Percentiles rank a stretch among this genome's conserved stretches.
Evolutionary conservation across 1,139 yeast genomes (phyloP).

Genomic region (Geotrichum histeridarum): DNA sequence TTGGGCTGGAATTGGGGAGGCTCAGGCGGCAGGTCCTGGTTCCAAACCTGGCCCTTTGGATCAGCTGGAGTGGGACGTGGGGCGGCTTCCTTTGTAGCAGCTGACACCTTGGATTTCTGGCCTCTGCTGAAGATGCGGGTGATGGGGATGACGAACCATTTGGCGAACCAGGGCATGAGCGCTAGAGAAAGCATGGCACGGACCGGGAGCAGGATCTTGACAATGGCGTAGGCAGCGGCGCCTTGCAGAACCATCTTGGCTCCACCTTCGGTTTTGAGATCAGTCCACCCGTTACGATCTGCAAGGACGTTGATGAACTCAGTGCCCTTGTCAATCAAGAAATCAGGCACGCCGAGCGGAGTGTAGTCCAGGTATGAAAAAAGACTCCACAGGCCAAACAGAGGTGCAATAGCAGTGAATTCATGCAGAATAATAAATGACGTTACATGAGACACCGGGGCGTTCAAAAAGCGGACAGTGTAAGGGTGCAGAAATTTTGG

Average conservation of each 20-base stretch:
- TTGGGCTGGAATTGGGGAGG: constrained; percentile 15
- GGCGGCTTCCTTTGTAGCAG: neutral
- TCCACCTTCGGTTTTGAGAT: constrained; percentile 46
- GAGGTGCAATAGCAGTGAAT: constrained; percentile 74
- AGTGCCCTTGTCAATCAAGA: constrained; percentile 60
- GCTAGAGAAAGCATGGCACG: constrained; percentile 54
- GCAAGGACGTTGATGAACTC: constrained; percentile 51
- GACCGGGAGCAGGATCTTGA: constrained; percentile 56
- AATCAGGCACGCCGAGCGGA: constrained; percentile 55
- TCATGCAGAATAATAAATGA: constrained; percentile 81
- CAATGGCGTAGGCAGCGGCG: constrained; percentile 80
- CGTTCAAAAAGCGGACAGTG: constrained; percentile 47
- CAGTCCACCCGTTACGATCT: constrained; percentile 36
- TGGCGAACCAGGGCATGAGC: constrained; percentile 65
- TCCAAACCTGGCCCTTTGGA: constrained; percentile 18
- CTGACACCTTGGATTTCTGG: neutral
- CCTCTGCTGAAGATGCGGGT: constrained; percentile 36
- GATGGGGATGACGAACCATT: constrained; percentile 53
- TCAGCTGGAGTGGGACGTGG: constrained; percentile 5
- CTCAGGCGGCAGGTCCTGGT: constrained; percentile 14
- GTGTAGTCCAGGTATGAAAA: constrained; percentile 52
- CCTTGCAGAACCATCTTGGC: constrained; percentile 66
- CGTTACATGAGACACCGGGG: constrained; percentile 67
- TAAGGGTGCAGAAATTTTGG: constrained; percentile 51
- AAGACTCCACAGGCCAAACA: constrained; percentile 68